Percentiles rank a stretch among this genome's conserved stretches.
phyloP scores from a whole-genome alignment of 352 stramenopile genomes.

The Pythium grandisporangium region DNA sequence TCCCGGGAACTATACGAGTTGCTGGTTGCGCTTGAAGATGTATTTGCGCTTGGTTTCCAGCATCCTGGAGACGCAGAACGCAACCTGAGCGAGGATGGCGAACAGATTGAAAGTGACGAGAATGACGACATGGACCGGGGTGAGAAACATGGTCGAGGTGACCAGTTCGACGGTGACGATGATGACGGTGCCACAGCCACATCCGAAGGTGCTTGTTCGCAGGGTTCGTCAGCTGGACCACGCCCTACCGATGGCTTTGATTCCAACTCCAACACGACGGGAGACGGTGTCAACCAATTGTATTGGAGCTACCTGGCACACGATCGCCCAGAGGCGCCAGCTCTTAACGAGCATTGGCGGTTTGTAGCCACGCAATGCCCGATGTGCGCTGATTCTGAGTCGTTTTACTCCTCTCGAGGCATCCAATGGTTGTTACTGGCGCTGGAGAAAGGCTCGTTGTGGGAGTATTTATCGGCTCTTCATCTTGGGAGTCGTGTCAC shows the following conservation, averaged over 20 bases:
- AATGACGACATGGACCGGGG: too few species aligned
- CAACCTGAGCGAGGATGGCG: too few species aligned
- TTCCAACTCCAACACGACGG: too few species aligned
- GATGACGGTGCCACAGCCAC: background rate
- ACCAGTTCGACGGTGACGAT: background rate
- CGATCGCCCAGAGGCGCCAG: slow-evolving; percentile 31
- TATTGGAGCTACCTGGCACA: slow-evolving; percentile 69
- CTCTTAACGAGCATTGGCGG: slow-evolving; percentile 47
- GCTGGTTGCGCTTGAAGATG: slow-evolving; percentile 53
- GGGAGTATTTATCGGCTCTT: slow-evolving; percentile 44
- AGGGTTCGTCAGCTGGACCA: too few species aligned
- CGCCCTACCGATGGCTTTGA: too few species aligned
- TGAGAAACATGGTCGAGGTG: background rate
- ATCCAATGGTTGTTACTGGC: slow-evolving; percentile 65
- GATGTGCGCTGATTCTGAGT: slow-evolving; percentile 35
- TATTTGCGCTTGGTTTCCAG: slow-evolving; percentile 56
- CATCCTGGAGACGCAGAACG: slow-evolving; percentile 4
- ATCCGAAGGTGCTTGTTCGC: too few species aligned
- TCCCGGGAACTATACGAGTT: slow-evolving; percentile 65
- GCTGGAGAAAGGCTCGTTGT: slow-evolving; percentile 46
- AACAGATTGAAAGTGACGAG: too few species aligned
- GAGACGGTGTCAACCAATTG: too few species aligned
- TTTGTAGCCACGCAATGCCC: slow-evolving; percentile 49
- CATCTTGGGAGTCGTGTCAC: slow-evolving; percentile 30
- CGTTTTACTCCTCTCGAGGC: slow-evolving; percentile 58